Percentiles rank a stretch among this genome's conserved stretches.
Evolutionary conservation across 768 basidiomycete species (phyloP).

Genomic region (Phaffia australis): DNA sequence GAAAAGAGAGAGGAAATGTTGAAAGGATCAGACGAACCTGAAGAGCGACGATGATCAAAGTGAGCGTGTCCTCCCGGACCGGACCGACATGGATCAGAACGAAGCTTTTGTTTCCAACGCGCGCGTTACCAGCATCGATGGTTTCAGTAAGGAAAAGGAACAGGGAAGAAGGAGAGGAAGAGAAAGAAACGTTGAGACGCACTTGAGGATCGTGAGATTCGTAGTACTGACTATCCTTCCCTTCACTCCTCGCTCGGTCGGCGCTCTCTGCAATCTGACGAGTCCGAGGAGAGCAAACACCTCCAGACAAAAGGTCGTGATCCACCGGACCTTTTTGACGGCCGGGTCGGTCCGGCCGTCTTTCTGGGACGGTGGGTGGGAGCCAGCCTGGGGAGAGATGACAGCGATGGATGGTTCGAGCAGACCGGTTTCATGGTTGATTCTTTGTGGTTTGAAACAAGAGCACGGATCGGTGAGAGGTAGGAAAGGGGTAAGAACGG

Average conservation of each 20-base stretch:
- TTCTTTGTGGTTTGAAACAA: too few relatives aligned
- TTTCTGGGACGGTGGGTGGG: too few relatives aligned
- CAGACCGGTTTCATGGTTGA: too few relatives aligned
- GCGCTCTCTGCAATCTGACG: constrained; percentile 45
- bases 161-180: not conserved
- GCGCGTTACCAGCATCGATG: not conserved
- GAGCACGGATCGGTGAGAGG: too few relatives aligned
- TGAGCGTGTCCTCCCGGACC: constrained; percentile 72
- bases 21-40: constrained; percentile 46
- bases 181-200: not conserved
- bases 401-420: too few relatives aligned
- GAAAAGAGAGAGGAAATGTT: not conserved
- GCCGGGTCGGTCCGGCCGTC: too few relatives aligned
- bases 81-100: constrained; percentile 69
- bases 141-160: not conserved
- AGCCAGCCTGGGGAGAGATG: too few relatives aligned
- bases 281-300: constrained; percentile 55
- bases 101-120: constrained; percentile 36
- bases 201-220: constrained; percentile 83
- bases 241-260: too few relatives aligned
- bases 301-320: constrained; percentile 47
- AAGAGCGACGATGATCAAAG: constrained; percentile 56
- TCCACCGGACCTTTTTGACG: too few relatives aligned
- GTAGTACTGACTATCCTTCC: constrained; percentile 57
- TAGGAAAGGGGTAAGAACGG: too few relatives aligned